These are phyloP conservation scores for Taxawa tesnikishii DNA, from an alignment of 2,329 filamentous ascomycete species.

Conservation along the genomic window DNA sequence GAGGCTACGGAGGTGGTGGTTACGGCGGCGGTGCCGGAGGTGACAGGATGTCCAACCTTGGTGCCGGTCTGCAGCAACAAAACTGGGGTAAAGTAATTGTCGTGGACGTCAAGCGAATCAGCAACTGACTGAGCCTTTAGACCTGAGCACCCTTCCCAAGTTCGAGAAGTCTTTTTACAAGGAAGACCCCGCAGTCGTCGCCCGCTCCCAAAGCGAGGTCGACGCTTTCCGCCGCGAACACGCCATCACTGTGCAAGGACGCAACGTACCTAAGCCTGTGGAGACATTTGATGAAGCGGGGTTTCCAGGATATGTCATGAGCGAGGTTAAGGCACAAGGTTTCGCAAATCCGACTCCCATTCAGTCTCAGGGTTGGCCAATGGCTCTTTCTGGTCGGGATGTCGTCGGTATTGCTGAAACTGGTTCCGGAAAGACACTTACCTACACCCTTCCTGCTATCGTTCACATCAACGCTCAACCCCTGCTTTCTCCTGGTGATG, in stretches of 20 bases:
- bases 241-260: constrained; percentile 71
- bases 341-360: constrained; percentile 91
- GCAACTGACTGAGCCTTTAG: constrained; percentile 35
- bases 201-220: constrained; percentile 66
- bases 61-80: constrained; percentile 75
- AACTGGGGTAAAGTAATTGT: constrained; percentile 63
- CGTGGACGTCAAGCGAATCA: background rate
- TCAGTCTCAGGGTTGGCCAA: constrained; percentile 97
- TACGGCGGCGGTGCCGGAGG: constrained; percentile 55
- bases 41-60: constrained; percentile 89
- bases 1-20: constrained; percentile 22
- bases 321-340: constrained; percentile 95
- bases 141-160: constrained; percentile 69
- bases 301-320: constrained; percentile 94
- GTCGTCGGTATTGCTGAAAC: constrained; percentile 99
- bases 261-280: constrained; percentile 79
- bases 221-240: constrained; percentile 78
- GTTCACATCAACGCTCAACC: constrained; percentile 99
- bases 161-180: constrained; percentile 99
- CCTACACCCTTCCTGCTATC: constrained; percentile 94
- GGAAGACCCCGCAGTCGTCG: constrained; percentile 69
- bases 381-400: constrained; percentile 95
- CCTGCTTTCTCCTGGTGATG: constrained; percentile 85
- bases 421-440: constrained; percentile 96
- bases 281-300: constrained; percentile 96